These are phyloP conservation scores for Termitomyces bulborhizus DNA, from an alignment of 768 basidiomycete species.

Conservation along the genomic window DNA sequence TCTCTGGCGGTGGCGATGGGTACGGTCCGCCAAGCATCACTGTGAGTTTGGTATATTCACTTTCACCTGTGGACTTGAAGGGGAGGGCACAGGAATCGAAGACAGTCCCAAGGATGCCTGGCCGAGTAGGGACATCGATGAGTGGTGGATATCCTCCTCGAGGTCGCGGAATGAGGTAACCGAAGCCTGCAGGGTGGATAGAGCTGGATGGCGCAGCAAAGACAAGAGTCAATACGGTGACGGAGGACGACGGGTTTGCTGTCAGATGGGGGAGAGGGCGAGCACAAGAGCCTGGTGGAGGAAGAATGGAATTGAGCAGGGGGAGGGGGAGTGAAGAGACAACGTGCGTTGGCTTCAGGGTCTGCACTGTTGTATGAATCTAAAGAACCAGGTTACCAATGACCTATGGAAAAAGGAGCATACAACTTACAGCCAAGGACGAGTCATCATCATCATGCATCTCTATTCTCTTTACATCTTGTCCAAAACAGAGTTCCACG, in stretches of 20 bases:
- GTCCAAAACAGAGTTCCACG: conserved; percentile 48
- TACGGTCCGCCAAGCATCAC: conserved; percentile 90
- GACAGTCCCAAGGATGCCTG: conserved; percentile 74
- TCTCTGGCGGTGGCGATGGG: conserved; percentile 21
- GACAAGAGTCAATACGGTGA: conserved; percentile 85
- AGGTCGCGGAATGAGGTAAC: conserved; percentile 88
- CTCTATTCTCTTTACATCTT: conserved; percentile 30
- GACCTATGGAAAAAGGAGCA: conserved; percentile 1
- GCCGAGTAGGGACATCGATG: conserved; percentile 14
- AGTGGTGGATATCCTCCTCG: conserved; percentile 39
- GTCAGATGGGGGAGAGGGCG: conserved; percentile 54
- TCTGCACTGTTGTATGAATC: conserved; percentile 5
- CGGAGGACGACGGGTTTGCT: conserved; percentile 69
- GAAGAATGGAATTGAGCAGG: conserved; percentile 38
- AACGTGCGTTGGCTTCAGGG: conserved; percentile 50
- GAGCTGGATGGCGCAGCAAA: conserved; percentile 47
- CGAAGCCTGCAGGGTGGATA: conserved; percentile 85
- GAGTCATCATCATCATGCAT: conserved; percentile 23
- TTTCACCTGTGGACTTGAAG: conserved; percentile 3
- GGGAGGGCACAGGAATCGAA: conserved; percentile 79
- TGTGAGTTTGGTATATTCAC: conserved; percentile 67
- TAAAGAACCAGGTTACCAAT: not conserved
- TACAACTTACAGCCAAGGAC: conserved; percentile 38
- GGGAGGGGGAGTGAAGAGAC: conserved; percentile 75
- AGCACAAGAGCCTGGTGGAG: conserved; percentile 13